Conservation (phyloP, 352 stramenopile species). For the Phytophthora aleatoria region DNA sequence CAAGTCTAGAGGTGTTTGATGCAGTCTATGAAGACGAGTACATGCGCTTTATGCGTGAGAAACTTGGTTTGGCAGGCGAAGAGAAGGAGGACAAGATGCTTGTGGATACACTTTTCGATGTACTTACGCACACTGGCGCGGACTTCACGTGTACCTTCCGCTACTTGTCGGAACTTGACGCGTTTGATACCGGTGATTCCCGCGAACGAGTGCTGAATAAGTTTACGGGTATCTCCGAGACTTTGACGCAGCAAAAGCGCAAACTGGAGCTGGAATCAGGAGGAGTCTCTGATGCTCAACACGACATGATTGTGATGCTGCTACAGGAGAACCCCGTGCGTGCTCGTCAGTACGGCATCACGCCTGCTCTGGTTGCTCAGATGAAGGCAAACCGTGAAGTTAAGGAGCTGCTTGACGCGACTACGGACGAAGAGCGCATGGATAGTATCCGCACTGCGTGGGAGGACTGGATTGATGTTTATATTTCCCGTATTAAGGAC, state of each 20-base stretch:
- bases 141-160: constrained; percentile 87
- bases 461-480: constrained; percentile 63
- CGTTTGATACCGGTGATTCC: constrained; percentile 33
- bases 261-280: constrained; percentile 39
- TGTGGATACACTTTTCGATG: constrained; percentile 58
- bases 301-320: constrained; percentile 68
- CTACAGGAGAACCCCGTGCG: constrained; percentile 62
- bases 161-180: constrained; percentile 48
- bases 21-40: constrained; percentile 62
- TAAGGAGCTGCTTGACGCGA: constrained; percentile 46
- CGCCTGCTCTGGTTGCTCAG: constrained; percentile 51
- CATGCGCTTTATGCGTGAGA: constrained; percentile 59
- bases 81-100: constrained; percentile 51
- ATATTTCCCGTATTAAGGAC: constrained; percentile 48
- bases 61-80: constrained; percentile 58
- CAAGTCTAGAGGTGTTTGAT: constrained; percentile 46
- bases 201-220: constrained; percentile 38
- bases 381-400: constrained; percentile 58
- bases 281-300: constrained; percentile 77
- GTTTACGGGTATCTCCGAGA: constrained; percentile 72
- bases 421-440: constrained; percentile 54
- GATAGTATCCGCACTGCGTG: constrained; percentile 52
- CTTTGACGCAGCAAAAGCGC: constrained; percentile 66
- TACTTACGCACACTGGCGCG: constrained; percentile 61
- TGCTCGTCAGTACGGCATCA: constrained; percentile 80